phyloP scores from a whole-genome alignment of 306 rosid genomes.

The Fragaria vesca region DNA sequence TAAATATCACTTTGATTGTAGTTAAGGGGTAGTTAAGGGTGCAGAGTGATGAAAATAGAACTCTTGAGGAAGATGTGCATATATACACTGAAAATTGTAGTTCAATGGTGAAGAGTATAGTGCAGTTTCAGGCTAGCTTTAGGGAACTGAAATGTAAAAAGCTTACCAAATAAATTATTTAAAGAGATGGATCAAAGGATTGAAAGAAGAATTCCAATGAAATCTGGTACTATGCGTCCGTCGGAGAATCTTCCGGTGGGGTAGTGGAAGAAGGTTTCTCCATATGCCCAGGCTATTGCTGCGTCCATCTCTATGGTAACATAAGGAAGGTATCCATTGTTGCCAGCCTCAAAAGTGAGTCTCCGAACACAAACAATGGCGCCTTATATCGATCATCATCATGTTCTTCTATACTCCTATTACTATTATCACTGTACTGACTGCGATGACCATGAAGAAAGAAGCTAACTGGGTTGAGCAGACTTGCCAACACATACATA shows the following conservation, averaged over 20 bases:
- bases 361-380: slow-evolving; percentile 41
- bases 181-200: no score
- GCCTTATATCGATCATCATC: not conserved
- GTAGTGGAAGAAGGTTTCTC: not conserved
- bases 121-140: no score
- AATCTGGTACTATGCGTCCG: not conserved
- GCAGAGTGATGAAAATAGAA: no score
- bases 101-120: no score
- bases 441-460: not conserved
- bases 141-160: no score
- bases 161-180: no score
- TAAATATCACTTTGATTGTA: no score
- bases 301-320: not conserved
- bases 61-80: no score
- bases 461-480: not conserved
- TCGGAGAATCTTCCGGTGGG: not conserved
- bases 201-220: not conserved
- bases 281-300: not conserved
- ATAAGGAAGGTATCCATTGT: slow-evolving; percentile 36
- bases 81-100: not conserved
- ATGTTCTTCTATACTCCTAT: not conserved
- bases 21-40: no score
- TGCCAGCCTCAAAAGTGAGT: slow-evolving; percentile 38
- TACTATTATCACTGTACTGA: not conserved
- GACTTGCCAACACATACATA: not conserved